phyloP scores from a whole-genome alignment of 306 rosid species.

The Sophora flavescens region DNA sequence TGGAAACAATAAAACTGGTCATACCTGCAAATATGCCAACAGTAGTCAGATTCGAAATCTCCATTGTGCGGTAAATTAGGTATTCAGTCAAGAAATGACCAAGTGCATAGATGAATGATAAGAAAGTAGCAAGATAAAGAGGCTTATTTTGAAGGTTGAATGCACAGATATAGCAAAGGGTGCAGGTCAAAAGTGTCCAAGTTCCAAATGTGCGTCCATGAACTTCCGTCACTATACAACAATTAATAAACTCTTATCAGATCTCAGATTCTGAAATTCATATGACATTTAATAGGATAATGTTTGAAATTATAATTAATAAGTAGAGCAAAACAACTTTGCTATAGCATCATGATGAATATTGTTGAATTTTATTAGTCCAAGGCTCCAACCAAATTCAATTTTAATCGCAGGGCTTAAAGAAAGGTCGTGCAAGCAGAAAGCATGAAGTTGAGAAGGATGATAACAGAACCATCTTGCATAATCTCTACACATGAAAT shows the following conservation, averaged over 20 bases:
- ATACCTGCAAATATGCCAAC: conserved; percentile 93
- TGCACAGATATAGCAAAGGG: conserved; percentile 92
- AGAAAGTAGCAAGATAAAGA: conserved; percentile 79
- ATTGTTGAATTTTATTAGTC: not conserved
- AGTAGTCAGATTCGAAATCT: conserved; percentile 72
- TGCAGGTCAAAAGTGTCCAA: conserved; percentile 94
- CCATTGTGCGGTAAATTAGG: conserved; percentile 83
- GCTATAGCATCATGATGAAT: not conserved
- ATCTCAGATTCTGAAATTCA: conserved; percentile 33
- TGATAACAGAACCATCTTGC: not conserved
- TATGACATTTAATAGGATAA: not conserved
- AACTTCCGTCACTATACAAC: conserved; percentile 82
- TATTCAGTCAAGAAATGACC: conserved; percentile 90
- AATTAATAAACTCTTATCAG: conserved; percentile 35
- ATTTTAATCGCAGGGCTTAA: conserved; percentile 14
- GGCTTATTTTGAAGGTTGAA: conserved; percentile 94
- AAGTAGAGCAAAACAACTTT: conserved; percentile 39
- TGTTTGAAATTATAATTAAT: conserved; percentile 18
- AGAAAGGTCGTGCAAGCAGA: conserved; percentile 3
- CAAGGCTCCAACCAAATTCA: not conserved
- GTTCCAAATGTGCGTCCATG: conserved; percentile 97
- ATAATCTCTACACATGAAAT: not conserved
- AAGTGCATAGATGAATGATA: conserved; percentile 88
- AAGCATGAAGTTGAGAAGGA: conserved; percentile 3
- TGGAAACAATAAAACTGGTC: conserved; percentile 32